phyloP scores from a whole-genome alignment of 352 stramenopile species.

The Ophiocytium majus region DNA sequence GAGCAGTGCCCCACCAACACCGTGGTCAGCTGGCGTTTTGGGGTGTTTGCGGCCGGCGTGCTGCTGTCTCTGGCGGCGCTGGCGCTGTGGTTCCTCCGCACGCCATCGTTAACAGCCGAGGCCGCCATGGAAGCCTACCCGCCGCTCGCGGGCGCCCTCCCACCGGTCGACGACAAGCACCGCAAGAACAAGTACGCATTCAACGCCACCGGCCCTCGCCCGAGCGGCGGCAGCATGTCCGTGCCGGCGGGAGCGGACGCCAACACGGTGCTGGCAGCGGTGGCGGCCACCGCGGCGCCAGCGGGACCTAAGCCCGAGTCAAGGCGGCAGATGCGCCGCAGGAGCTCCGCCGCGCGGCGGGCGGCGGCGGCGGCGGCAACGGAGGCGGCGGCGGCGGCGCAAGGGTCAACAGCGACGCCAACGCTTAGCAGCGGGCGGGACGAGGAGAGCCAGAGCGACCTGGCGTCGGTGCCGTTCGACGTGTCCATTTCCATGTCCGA shows the following conservation, averaged over 20 bases:
- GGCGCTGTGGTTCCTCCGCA: not conserved
- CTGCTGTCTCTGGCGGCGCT: not conserved
- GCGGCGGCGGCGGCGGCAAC: too few relatives aligned
- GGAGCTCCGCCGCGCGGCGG: not conserved
- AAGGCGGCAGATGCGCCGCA: not conserved
- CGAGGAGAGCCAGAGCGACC: not conserved
- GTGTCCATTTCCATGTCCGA: not conserved
- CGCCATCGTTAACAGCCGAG: not conserved
- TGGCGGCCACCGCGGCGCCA: too few relatives aligned
- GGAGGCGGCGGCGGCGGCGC: too few relatives aligned
- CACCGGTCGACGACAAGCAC: too few relatives aligned
- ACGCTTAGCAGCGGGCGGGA: not conserved
- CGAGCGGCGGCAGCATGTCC: too few relatives aligned
- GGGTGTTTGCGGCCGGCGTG: not conserved
- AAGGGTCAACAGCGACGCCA: too few relatives aligned
- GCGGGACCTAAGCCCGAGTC: not conserved
- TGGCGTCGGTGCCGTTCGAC: too few relatives aligned
- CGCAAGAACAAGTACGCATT: too few relatives aligned
- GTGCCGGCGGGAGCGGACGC: too few relatives aligned
- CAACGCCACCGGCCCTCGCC: too few relatives aligned
- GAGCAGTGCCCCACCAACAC: not conserved
- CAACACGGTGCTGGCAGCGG: not conserved
- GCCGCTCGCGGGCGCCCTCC: not conserved
- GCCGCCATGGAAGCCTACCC: not conserved
- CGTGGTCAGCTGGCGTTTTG: not conserved